These are phyloP conservation scores for Tetrapyrgos nigripes DNA, from an alignment of 1,284 basidiomycete species.

Conservation along the genomic window DNA sequence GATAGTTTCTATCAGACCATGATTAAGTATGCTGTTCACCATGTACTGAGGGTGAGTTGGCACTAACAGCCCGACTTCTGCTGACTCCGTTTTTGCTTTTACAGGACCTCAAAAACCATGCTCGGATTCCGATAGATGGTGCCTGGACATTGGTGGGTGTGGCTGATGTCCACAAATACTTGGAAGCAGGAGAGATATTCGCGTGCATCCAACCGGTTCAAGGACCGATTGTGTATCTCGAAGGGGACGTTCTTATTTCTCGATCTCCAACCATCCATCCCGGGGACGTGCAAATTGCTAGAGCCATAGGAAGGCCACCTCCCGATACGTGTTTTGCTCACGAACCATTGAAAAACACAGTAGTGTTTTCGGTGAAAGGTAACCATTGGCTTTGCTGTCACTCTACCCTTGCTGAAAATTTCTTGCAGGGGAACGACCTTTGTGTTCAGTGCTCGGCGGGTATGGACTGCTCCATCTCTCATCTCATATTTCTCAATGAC, in stretches of 20 bases:
- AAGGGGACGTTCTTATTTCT: constrained; percentile 63
- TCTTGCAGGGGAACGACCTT: constrained; percentile 55
- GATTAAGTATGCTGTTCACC: constrained; percentile 59
- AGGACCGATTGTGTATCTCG: constrained; percentile 49
- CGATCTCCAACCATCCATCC: constrained; percentile 73
- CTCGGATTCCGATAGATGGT: constrained; percentile 67
- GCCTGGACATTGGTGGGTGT: constrained; percentile 74
- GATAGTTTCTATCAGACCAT: constrained; percentile 60
- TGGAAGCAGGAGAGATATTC: constrained; percentile 61
- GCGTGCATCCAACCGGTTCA: constrained; percentile 54
- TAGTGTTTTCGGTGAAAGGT: constrained; percentile 66
- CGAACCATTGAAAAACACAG: constrained; percentile 59
- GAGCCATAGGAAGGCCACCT: constrained; percentile 65
- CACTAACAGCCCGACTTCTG: background rate
- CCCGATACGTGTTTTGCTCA: constrained; percentile 54
- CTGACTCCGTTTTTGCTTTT: constrained; percentile 29
- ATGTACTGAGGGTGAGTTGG: constrained; percentile 39
- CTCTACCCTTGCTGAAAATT: background rate
- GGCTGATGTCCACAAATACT: constrained; percentile 61
- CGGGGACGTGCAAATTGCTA: constrained; percentile 68
- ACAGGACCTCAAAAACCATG: constrained; percentile 68
- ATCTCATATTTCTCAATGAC: background rate
- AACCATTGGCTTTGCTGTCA: constrained; percentile 8
- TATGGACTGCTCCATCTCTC: constrained; percentile 46
- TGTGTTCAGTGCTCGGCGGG: constrained; percentile 68